phyloP scores from a whole-genome alignment of 2,329 filamentous ascomycete species.

The Diaporthe ampelina region DNA sequence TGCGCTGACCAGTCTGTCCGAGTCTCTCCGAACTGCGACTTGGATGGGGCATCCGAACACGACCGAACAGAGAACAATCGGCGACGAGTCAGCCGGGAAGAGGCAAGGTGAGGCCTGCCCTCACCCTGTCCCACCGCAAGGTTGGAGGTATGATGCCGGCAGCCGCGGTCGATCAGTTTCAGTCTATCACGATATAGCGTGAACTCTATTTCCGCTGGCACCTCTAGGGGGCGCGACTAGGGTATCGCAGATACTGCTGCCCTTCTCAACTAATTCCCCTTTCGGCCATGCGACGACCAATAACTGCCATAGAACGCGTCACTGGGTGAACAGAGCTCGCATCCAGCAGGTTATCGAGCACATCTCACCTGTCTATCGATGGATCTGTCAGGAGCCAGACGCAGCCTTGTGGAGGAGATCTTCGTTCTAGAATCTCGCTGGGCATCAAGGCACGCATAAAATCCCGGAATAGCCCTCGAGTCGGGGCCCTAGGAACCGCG shows the following conservation, averaged over 20 bases:
- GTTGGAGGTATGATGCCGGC: slow-evolving; percentile 25
- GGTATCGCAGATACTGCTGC: slow-evolving; percentile 14
- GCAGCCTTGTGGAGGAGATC: slow-evolving; percentile 38
- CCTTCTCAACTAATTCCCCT: slow-evolving; percentile 31
- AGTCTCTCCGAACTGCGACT: slow-evolving; percentile 8
- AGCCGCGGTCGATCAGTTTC: slow-evolving; percentile 33
- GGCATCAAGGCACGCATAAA: slow-evolving; percentile 36
- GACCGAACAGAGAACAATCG: neutral
- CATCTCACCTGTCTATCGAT: slow-evolving; percentile 24
- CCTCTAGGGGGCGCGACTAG: slow-evolving; percentile 1
- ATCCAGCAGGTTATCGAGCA: slow-evolving; percentile 2
- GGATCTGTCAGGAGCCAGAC: slow-evolving; percentile 30
- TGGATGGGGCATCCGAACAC: slow-evolving; percentile 19
- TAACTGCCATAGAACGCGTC: slow-evolving; percentile 6
- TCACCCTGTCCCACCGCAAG: slow-evolving; percentile 22
- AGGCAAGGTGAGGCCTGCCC: slow-evolving; percentile 30
- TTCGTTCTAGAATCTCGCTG: slow-evolving; percentile 29
- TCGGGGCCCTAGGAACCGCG: slow-evolving; percentile 23
- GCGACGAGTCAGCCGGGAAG: slow-evolving; percentile 34
- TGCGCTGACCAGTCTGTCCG: slow-evolving; percentile 6
- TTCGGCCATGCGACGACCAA: slow-evolving; percentile 5
- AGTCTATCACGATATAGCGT: slow-evolving; percentile 26
- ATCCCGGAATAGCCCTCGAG: slow-evolving; percentile 27
- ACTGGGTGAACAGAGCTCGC: slow-evolving; percentile 19
- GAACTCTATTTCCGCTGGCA: slow-evolving; percentile 34